Conservation (phyloP, 1,139 yeast genomes). For the Meyerozyma guilliermondii region DNA sequence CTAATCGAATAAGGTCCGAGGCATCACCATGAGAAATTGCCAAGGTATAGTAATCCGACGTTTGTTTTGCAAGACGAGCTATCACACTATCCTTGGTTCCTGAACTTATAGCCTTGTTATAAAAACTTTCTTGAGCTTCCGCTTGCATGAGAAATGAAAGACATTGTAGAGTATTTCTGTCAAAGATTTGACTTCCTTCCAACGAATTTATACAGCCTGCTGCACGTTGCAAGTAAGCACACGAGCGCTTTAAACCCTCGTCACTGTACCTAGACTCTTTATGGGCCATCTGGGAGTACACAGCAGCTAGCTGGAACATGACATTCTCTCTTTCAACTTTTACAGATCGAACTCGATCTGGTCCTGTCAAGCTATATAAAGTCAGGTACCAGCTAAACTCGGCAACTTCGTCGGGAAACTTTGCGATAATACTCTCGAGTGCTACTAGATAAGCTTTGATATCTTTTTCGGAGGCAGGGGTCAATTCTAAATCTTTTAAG, state of each 20-base stretch:
- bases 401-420: conserved; percentile 39
- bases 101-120: conserved; percentile 66
- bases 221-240: conserved; percentile 60
- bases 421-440: conserved; percentile 24
- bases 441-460: conserved; percentile 29
- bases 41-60: conserved; percentile 49
- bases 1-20: conserved; percentile 50
- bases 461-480: conserved; percentile 12
- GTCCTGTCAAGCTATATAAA: conserved; percentile 46
- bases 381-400: conserved; percentile 73
- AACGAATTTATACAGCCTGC: conserved; percentile 57
- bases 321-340: conserved; percentile 58
- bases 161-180: conserved; percentile 22
- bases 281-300: conserved; percentile 54
- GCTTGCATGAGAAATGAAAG: conserved; percentile 55
- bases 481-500: conserved; percentile 18
- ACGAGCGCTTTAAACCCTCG: conserved; percentile 59
- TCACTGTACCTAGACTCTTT: conserved; percentile 38
- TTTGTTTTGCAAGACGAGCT: conserved; percentile 61
- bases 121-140: conserved; percentile 83
- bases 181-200: conserved; percentile 17
- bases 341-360: conserved; percentile 41
- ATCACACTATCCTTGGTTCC: conserved; percentile 56
- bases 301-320: conserved; percentile 63
- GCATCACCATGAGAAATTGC: conserved; percentile 42